phyloP scores from a whole-genome alignment of 2,329 filamentous ascomycete species.

The Pseudogymnoascus sp. region DNA sequence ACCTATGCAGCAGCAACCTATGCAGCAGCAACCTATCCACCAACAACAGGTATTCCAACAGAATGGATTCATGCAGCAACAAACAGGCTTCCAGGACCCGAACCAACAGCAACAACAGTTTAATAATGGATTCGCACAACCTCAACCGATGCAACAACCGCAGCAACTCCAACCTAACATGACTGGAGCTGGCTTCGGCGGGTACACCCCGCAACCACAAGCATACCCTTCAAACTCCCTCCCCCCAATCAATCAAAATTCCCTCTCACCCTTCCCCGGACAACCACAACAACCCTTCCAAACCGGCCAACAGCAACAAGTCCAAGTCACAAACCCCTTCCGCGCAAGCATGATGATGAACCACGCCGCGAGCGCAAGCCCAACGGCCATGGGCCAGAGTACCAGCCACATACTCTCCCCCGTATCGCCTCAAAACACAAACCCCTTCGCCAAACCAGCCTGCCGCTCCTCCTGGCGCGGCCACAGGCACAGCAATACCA shows the following conservation, averaged over 20 bases:
- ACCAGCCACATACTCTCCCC: conserved; percentile 36
- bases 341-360: conserved; percentile 75
- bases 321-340: conserved; percentile 82
- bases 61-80: conserved; percentile 37
- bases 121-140: conserved; percentile 24
- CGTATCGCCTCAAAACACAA: conserved; percentile 63
- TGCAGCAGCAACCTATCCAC: conserved; percentile 32
- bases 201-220: conserved; percentile 63
- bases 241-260: conserved; percentile 52
- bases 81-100: conserved; percentile 35
- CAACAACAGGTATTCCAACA: conserved; percentile 36
- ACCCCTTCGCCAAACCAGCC: conserved; percentile 73
- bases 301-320: conserved; percentile 46
- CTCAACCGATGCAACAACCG: conserved; percentile 21
- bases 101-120: conserved; percentile 34
- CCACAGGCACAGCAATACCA: conserved; percentile 29
- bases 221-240: conserved; percentile 48
- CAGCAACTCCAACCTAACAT: conserved; percentile 50
- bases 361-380: conserved; percentile 41
- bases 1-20: conserved; percentile 32
- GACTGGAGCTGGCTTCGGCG: conserved; percentile 77
- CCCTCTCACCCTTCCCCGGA: conserved; percentile 40
- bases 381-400: conserved; percentile 23
- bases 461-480: conserved; percentile 23
- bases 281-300: conserved; percentile 32